Base-by-base conservation (phyloP, 176 grass and related monocot species). In the Pharus latifolius region DNA sequence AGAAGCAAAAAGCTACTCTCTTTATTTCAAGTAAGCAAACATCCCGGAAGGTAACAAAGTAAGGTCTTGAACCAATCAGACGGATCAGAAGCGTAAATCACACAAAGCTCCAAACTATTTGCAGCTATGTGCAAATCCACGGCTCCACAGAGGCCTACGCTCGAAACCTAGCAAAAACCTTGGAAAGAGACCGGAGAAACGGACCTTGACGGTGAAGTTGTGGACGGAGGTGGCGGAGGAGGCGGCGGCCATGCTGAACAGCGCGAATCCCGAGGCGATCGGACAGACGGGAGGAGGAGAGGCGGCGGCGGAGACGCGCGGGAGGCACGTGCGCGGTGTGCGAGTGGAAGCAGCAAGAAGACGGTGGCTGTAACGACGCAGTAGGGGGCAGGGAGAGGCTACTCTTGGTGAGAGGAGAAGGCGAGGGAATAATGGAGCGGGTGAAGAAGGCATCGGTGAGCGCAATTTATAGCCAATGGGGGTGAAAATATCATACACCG, bases 181-280 rank as follows among this genome's bases (percentile, higher is more conserved):
- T 46, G 59, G 34, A 6, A 26, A 28, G 10, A 10, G 40, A 10
- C 22, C 7, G 50, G 62, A 73, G 60, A 51, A 40, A 44, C 57
- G 24, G 75, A 99, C 95, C 87, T 99, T 94, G 45, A 94, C 90
- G 74, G 87, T 91, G 95, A 94, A 94, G 47, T 88, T 90, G 73
- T 94, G 82, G 51, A 99, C 75, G 56, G 95, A 91, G 62, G 69
- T 71, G 23, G 84, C 78, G 32, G 90, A 81, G 1, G 82, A 71
- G 47, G 86, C 81, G 52, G 95, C 88, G 46, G 95, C 87, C 95
- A 99, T 99, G 54, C 2, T 37, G 59, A 30, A 3, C 43, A 38
- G 32, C 10, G 2, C 32, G 32, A 9, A 14, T 63, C 27, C 23
- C 38, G 37, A 57, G 17, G 68, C 24, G 65, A 3, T 19, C 2